Evolutionary conservation across 1,284 basidiomycete species (phyloP), one percentile per base, ranked within the genome.

Genomic region (Ceratobasidium sp.): DNA sequence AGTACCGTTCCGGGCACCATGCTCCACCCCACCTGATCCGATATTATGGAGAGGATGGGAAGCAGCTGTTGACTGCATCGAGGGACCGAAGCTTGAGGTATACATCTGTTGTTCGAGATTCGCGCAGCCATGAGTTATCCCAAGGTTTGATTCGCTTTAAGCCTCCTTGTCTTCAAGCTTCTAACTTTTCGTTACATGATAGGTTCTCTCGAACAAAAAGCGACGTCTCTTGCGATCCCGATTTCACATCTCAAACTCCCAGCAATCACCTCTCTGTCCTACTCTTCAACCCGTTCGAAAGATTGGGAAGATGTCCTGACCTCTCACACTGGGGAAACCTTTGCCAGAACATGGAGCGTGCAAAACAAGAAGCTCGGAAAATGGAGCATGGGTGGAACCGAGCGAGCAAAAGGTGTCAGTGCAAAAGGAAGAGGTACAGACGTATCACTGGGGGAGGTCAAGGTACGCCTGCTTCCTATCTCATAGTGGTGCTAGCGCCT

Each of bases 271-370:
- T 85, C 90, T 8, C 81, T 98, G 11, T 88, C 94, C 0, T 91
- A 89, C 81, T 95, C 94, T 4, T 85, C 88, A 1, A 86, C 90
- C 3, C 86, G 95, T 25, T 86, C 93, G 21, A 96, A 95, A 79
- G 96, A 99, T 76, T 99, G 97, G 97, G 96, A 98, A 78, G 95
- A 99, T 77, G 91, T 99, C 51, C 81, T 99, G 5, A 96, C 96
- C 9, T 88, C 89, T 0, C 96, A 98, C 79, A 83, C 87, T 11
- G 92, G 94, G 58, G 92, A 95, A 77, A 83, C 86, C 1, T 86
- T 89, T 70, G 92, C 91, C 0, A 85, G 94, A 33, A 91, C 93
- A 33, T 98, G 96, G 96, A 88, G 88, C 1, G 92, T 95, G 78
- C 84, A 87, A 74, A 88, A 90, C 75, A 96, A 96, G 81, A 86